Percentiles rank a stretch among this genome's conserved stretches.
phyloP scores from a whole-genome alignment of 2,329 filamentous ascomycete species.

The Trichoderma afroharzianum region DNA sequence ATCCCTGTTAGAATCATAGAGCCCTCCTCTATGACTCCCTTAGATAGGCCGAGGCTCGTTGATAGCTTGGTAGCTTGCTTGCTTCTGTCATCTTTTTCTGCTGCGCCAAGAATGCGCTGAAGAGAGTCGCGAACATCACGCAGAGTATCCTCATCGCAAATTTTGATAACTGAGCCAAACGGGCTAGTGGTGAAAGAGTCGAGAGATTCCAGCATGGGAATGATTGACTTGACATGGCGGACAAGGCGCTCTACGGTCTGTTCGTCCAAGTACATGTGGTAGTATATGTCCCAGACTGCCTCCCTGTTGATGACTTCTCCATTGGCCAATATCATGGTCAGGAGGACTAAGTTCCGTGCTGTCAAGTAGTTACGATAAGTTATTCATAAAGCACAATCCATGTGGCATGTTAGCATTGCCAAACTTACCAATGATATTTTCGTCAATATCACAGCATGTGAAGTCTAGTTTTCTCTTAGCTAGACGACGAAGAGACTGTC shows the following conservation, averaged over 20 bases:
- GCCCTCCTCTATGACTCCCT: slow-evolving; percentile 23
- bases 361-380: neutral
- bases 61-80: slow-evolving; percentile 18
- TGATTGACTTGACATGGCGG: slow-evolving; percentile 43
- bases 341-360: slow-evolving; percentile 55
- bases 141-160: slow-evolving; percentile 49
- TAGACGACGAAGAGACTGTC: slow-evolving; percentile 19
- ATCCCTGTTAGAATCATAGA: slow-evolving; percentile 28
- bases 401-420: neutral
- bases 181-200: slow-evolving; percentile 41
- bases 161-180: slow-evolving; percentile 45
- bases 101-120: slow-evolving; percentile 23
- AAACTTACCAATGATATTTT: slow-evolving; percentile 46
- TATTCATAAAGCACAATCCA: neutral
- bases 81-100: slow-evolving; percentile 18
- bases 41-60: slow-evolving; percentile 23
- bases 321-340: slow-evolving; percentile 48
- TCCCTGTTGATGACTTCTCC: slow-evolving; percentile 25
- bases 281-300: slow-evolving; percentile 53
- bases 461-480: slow-evolving; percentile 46
- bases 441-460: slow-evolving; percentile 54
- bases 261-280: slow-evolving; percentile 46
- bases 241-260: slow-evolving; percentile 35
- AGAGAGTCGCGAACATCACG: slow-evolving; percentile 39
- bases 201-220: slow-evolving; percentile 35